These are phyloP conservation scores for Infundibulicybe gibba DNA, from an alignment of 768 basidiomycete species.

Conservation along the genomic window DNA sequence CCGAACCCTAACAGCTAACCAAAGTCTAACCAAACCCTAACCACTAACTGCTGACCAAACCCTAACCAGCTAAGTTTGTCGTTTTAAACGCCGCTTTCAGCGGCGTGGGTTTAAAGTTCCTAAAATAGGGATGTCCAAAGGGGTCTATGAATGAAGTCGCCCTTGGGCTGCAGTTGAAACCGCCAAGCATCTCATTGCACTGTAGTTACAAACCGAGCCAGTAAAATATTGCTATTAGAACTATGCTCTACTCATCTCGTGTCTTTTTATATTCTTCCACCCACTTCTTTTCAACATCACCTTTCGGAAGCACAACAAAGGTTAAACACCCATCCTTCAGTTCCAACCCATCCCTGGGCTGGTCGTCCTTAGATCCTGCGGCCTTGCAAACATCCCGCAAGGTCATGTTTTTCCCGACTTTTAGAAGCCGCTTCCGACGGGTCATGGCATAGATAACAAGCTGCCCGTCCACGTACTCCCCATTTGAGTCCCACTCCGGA, in stretches of 20 bases:
- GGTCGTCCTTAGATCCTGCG: conserved; percentile 56
- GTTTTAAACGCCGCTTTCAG: too few species aligned
- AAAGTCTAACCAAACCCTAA: too few species aligned
- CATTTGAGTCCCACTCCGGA: conserved; percentile 74
- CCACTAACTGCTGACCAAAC: too few species aligned
- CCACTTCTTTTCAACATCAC: conserved; percentile 78
- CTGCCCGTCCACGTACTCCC: conserved; percentile 60
- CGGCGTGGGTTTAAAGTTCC: too few species aligned
- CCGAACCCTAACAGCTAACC: too few species aligned
- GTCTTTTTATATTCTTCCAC: conserved; percentile 79
- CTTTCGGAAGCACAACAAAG: conserved; percentile 77
- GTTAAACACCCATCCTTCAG: conserved; percentile 79
- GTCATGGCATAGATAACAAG: conserved; percentile 87
- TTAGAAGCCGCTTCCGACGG: conserved; percentile 68
- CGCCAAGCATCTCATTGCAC: too few species aligned
- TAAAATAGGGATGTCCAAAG: too few species aligned
- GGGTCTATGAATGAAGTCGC: too few species aligned
- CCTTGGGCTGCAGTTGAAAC: too few species aligned
- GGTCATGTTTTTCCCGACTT: conserved; percentile 89
- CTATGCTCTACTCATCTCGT: conserved; percentile 22
- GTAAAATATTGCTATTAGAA: conserved; percentile 5
- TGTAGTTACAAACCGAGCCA: not conserved
- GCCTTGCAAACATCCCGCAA: conserved; percentile 71
- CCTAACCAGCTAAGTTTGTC: too few species aligned
- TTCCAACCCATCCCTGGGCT: conserved; percentile 74